Conservation (phyloP, 768 basidiomycete genomes). For the Leucosporidium yakuticum region DNA sequence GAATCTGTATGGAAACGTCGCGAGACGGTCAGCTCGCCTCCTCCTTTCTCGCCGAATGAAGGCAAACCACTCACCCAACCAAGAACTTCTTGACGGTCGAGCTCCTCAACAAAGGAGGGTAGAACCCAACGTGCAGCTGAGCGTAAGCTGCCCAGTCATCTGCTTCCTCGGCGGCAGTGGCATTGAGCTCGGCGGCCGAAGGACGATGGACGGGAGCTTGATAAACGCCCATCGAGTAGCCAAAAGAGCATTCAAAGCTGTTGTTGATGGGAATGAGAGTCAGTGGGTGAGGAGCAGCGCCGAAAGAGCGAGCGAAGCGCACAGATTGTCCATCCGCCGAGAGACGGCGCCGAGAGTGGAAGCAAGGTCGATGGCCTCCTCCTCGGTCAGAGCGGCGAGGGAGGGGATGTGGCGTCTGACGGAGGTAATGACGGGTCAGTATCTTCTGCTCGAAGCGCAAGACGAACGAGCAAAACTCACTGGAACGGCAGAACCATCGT, state of each 20-base stretch:
- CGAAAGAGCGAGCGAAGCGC: slow-evolving; percentile 8
- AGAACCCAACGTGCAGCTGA: slow-evolving; percentile 81
- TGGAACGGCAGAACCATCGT: slow-evolving; percentile 46
- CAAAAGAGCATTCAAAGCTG: slow-evolving; percentile 73
- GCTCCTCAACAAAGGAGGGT: slow-evolving; percentile 74
- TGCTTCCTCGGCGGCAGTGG: slow-evolving; percentile 15
- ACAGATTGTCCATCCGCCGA: slow-evolving; percentile 41
- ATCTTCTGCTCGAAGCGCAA: too few species aligned
- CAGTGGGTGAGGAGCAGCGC: slow-evolving; percentile 47
- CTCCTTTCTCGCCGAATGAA: not conserved
- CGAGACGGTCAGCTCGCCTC: not conserved
- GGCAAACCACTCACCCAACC: slow-evolving; percentile 60
- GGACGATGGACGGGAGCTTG: slow-evolving; percentile 56
- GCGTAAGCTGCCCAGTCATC: slow-evolving; percentile 51
- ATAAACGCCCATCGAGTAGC: slow-evolving; percentile 91
- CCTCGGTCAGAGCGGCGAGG: slow-evolving; percentile 54
- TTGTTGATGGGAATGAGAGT: slow-evolving; percentile 38
- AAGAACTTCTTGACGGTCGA: slow-evolving; percentile 80
- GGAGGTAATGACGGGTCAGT: slow-evolving; percentile 46
- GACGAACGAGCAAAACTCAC: not conserved
- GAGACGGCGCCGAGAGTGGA: slow-evolving; percentile 49
- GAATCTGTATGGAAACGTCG: slow-evolving; percentile 55
- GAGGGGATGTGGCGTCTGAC: slow-evolving; percentile 66
- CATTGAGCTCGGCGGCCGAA: slow-evolving; percentile 38
- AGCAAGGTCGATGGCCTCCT: slow-evolving; percentile 63